phyloP scores from a whole-genome alignment of 805 yeast genomes.

The Zygoascus ofunaensis region DNA sequence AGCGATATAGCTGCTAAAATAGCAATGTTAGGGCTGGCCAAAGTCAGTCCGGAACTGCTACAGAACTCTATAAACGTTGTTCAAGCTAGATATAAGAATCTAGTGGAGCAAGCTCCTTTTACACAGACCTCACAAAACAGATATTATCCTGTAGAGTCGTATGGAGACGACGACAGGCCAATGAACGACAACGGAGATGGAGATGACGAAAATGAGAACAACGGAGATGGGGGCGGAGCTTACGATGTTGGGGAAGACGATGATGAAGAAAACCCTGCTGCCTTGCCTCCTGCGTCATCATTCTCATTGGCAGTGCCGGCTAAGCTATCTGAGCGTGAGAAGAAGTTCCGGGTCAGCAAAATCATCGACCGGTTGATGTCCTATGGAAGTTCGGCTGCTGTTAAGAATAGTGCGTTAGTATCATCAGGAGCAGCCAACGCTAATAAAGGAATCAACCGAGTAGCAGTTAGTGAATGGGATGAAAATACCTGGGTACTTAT shows the following conservation, averaged over 20 bases:
- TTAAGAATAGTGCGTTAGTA: slow-evolving; percentile 5
- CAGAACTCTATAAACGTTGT: slow-evolving; percentile 62
- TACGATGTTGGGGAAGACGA: slow-evolving; percentile 14
- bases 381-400: slow-evolving; percentile 10
- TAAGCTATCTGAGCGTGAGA: slow-evolving; percentile 14
- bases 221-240: slow-evolving; percentile 9
- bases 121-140: slow-evolving; percentile 5
- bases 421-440: slow-evolving; percentile 16
- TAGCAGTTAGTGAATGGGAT: slow-evolving; percentile 45
- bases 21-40: slow-evolving; percentile 57
- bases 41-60: slow-evolving; percentile 43
- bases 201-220: slow-evolving; percentile 20
- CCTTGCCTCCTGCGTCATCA: slow-evolving; percentile 32
- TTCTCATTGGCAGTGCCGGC: slow-evolving; percentile 51
- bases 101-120: slow-evolving; percentile 25
- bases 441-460: slow-evolving; percentile 18
- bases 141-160: slow-evolving; percentile 22
- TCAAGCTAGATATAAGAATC: slow-evolving; percentile 51
- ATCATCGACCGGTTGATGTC: slow-evolving; percentile 18
- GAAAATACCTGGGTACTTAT: slow-evolving; percentile 69
- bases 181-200: slow-evolving; percentile 29
- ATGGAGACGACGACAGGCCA: slow-evolving; percentile 29
- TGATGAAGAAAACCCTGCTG: slow-evolving; percentile 25
- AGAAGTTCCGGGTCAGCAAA: slow-evolving; percentile 9
- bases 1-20: slow-evolving; percentile 52